A percentile compares a stretch with the other conserved stretches of the same genome.
These are phyloP conservation scores for Penicillium sclerotiorum DNA, from an alignment of 2,329 filamentous ascomycete species.

Conservation along the genomic window DNA sequence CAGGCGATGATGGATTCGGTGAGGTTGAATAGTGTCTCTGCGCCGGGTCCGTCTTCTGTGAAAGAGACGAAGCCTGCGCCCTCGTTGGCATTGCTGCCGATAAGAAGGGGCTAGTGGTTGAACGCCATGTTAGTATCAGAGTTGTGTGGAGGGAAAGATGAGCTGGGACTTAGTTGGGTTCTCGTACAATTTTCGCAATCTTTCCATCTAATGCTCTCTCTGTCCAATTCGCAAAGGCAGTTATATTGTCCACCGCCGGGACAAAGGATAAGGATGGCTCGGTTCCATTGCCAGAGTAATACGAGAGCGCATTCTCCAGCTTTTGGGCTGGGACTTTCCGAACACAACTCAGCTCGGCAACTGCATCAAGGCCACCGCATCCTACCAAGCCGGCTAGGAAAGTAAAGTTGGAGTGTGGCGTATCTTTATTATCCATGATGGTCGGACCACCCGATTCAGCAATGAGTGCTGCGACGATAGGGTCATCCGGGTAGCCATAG, in stretches of 20 bases:
- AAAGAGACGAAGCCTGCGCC: constrained; percentile 11
- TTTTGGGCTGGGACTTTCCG: constrained; percentile 19
- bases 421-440: background rate
- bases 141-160: background rate
- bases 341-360: constrained; percentile 27
- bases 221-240: constrained; percentile 9
- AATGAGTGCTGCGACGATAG: background rate
- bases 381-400: constrained; percentile 23
- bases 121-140: background rate
- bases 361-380: constrained; percentile 20
- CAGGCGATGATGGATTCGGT: constrained; percentile 29
- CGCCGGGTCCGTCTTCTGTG: constrained; percentile 9
- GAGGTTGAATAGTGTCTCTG: constrained; percentile 1
- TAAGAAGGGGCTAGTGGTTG: constrained; percentile 3
- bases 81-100: constrained; percentile 13
- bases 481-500: constrained; percentile 1
- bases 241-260: constrained; percentile 5
- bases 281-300: constrained; percentile 21
- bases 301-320: constrained; percentile 25
- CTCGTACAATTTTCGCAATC: constrained; percentile 7
- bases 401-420: constrained; percentile 2
- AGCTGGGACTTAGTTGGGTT: background rate
- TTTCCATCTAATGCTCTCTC: constrained; percentile 5
- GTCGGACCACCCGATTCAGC: background rate
- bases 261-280: constrained; percentile 5